Percentiles rank a stretch among this genome's conserved stretches.
Conservation (phyloP, 2,329 filamentous ascomycete species). For the Akanthomyces lecanii region DNA sequence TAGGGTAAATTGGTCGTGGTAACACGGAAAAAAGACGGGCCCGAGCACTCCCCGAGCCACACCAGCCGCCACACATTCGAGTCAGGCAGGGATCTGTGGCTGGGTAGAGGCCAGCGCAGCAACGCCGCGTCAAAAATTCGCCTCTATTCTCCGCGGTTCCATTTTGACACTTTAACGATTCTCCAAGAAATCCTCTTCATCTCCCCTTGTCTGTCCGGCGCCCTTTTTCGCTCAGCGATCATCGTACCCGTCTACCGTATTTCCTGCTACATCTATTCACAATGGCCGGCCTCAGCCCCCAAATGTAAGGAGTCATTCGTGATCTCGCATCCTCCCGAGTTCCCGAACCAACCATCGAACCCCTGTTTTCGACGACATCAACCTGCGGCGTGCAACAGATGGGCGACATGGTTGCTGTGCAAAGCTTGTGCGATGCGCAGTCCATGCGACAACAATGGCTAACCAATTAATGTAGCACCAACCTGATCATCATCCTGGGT, state of each 20-base stretch:
- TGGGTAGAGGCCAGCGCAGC: conserved; percentile 15
- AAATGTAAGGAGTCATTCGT: conserved; percentile 48
- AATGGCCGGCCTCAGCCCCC: conserved; percentile 60
- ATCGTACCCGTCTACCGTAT: neutral
- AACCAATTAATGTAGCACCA: conserved; percentile 57
- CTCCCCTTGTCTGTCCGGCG: neutral
- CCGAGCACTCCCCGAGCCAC: neutral
- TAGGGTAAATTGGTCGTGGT: neutral
- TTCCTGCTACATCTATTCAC: conserved; percentile 28
- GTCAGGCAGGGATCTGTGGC: conserved; percentile 3
- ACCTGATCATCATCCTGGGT: conserved; percentile 89
- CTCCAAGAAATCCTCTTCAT: neutral
- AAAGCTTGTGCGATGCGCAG: neutral
- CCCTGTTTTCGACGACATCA: neutral
- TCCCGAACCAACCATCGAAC: neutral
- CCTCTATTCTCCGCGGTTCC: conserved; percentile 14
- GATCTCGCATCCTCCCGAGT: neutral
- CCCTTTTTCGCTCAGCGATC: neutral
- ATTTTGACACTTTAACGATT: neutral
- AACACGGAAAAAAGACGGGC: neutral
- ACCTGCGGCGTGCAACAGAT: neutral
- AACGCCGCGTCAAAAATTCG: conserved; percentile 15
- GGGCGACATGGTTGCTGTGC: neutral
- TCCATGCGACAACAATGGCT: neutral
- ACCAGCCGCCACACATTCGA: neutral